Percentiles rank a stretch among this genome's conserved stretches.
Evolutionary conservation across 257 asterid species (phyloP).

Genomic region (Solanum lignicaule): DNA sequence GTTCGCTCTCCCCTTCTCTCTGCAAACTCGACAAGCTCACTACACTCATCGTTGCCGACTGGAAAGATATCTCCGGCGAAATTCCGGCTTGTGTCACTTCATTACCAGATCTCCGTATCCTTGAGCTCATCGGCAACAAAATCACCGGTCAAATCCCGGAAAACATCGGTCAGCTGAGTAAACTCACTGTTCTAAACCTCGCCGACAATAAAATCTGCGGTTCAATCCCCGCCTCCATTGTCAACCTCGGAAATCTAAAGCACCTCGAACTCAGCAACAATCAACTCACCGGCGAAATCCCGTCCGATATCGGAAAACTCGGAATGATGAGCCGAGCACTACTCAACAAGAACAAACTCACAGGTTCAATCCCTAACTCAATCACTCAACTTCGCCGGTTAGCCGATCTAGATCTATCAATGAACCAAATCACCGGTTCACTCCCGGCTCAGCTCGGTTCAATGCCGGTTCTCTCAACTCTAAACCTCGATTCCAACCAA

Average conservation of each 20-base stretch:
- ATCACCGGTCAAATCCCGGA: conserved; percentile 66
- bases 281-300: conserved; percentile 53
- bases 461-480: conserved; percentile 84
- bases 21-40: conserved; percentile 77
- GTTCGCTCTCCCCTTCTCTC: conserved; percentile 56
- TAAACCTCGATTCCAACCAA: conserved; percentile 55
- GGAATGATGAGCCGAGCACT: conserved; percentile 87
- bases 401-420: conserved; percentile 76
- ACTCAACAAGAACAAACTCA: conserved; percentile 56
- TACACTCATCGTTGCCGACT: conserved; percentile 77
- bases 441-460: conserved; percentile 68
- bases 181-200: conserved; percentile 62
- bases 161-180: conserved; percentile 50
- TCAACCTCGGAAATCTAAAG: conserved; percentile 53
- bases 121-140: conserved; percentile 79
- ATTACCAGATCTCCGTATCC: conserved; percentile 44
- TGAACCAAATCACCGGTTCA: conserved; percentile 53
- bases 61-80: conserved; percentile 79
- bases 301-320: conserved; percentile 59
- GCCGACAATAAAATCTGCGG: conserved; percentile 86
- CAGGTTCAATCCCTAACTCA: conserved; percentile 68
- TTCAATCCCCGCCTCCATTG: conserved; percentile 46
- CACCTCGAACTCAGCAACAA: conserved; percentile 78
- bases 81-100: conserved; percentile 67
- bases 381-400: conserved; percentile 41